Percentiles rank a stretch among this genome's conserved stretches.
Evolutionary conservation across 2,329 filamentous ascomycete genomes (phyloP).

Genomic region (Cryphonectria naterciae): DNA sequence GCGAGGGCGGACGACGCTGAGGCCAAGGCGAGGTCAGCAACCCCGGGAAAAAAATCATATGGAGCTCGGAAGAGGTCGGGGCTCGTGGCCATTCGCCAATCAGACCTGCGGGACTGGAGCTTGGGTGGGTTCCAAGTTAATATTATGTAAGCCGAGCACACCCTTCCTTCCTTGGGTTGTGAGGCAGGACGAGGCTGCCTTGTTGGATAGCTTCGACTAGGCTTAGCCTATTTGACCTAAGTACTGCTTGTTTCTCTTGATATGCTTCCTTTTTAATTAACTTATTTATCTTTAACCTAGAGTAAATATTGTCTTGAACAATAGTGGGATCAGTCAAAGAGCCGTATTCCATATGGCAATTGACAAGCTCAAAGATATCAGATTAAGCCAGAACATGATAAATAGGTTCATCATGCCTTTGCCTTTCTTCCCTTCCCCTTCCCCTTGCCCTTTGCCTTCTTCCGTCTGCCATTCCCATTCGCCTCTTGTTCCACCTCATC

Average conservation of each 20-base stretch:
- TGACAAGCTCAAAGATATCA: background rate
- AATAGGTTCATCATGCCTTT: background rate
- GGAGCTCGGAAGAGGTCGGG: constrained; percentile 29
- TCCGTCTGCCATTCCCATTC: constrained; percentile 16
- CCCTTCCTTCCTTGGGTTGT: background rate
- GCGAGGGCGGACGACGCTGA: constrained; percentile 24
- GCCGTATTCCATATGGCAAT: background rate
- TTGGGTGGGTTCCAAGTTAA: constrained; percentile 1
- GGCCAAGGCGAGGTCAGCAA: constrained; percentile 8
- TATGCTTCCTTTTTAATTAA: background rate
- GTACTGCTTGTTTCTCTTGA: background rate
- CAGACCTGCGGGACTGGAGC: constrained; percentile 22
- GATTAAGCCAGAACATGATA: too few species aligned
- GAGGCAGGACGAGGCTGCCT: background rate
- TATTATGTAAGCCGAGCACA: constrained; percentile 17
- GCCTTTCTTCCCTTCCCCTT: constrained; percentile 18
- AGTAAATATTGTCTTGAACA: background rate
- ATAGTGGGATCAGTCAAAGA: background rate
- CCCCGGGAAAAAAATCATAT: constrained; percentile 26
- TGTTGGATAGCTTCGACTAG: too few species aligned
- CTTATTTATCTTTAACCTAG: background rate
- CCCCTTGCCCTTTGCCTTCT: constrained; percentile 16
- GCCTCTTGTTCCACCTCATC: constrained; percentile 14
- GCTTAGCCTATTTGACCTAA: too few species aligned
- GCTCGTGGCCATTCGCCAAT: constrained; percentile 23